Evolutionary conservation across 306 rosid species (phyloP).

Genomic region (Cicer yamashitae): DNA sequence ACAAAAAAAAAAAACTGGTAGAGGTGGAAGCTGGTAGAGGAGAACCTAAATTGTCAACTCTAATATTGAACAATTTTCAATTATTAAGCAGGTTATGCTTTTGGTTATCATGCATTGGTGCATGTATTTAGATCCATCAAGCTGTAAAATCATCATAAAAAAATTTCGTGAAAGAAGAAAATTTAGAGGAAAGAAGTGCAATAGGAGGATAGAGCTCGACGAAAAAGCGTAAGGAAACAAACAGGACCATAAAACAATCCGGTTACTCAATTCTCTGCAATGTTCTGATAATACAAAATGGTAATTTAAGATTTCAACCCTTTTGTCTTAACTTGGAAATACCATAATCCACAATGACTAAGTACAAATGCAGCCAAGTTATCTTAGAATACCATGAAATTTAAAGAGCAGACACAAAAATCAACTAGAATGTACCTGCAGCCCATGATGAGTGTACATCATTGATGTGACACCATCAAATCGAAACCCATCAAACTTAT

Average conservation of each 20-base stretch:
- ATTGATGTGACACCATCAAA: constrained; percentile 98
- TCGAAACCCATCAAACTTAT: constrained; percentile 95
- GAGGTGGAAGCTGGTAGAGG: constrained; percentile 14
- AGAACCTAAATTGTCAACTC: constrained; percentile 1
- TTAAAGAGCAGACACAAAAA: constrained; percentile 22
- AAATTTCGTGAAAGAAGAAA: background rate
- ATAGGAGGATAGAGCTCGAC: constrained; percentile 6
- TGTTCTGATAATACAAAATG: constrained; percentile 17
- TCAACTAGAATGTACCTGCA: constrained; percentile 61
- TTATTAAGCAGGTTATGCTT: constrained; percentile 4
- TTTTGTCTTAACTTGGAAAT: constrained; percentile 7
- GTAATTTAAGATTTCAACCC: constrained; percentile 11
- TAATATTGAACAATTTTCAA: constrained; percentile 5
- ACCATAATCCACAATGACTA: constrained; percentile 21
- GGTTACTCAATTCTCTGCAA: constrained; percentile 16
- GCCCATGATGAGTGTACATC: constrained; percentile 99
- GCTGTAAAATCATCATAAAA: constrained; percentile 1
- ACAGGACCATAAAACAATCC: constrained; percentile 6
- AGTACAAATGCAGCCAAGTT: constrained; percentile 22
- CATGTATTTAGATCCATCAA: background rate
- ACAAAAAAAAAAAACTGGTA: background rate
- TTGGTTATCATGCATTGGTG: constrained; percentile 27
- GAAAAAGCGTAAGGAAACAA: constrained; percentile 20
- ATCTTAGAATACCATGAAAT: constrained; percentile 34
- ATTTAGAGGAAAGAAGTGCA: background rate